These are phyloP conservation scores for Picocystis sp. DNA, from an alignment of 163 green algal species.

Conservation along the genomic window DNA sequence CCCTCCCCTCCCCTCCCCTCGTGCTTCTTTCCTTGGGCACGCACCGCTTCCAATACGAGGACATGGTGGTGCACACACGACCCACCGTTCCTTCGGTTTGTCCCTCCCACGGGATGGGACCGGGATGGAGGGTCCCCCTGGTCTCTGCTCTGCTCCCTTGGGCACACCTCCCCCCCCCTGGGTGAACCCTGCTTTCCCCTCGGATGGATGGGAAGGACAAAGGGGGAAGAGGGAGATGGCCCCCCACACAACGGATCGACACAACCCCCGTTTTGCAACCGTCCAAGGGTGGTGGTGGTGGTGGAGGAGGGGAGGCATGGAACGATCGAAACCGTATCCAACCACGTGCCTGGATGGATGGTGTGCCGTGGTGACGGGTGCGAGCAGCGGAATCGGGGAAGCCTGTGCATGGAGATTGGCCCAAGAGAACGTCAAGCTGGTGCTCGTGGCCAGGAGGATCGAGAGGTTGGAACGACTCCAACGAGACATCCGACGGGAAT, in stretches of 20 bases:
- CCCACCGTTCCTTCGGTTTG: background rate
- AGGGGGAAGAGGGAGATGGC: too few species aligned
- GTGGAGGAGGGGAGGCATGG: background rate
- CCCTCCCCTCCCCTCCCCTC: too few species aligned
- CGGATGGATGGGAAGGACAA: too few species aligned
- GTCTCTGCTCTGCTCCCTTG: too few species aligned
- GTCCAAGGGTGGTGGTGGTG: background rate
- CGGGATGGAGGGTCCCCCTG: too few species aligned
- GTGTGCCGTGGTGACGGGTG: constrained; percentile 1
- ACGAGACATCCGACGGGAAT: background rate
- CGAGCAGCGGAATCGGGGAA: constrained; percentile 4
- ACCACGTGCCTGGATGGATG: constrained; percentile 1
- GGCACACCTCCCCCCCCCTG: too few species aligned
- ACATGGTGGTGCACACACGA: background rate
- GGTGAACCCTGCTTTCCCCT: too few species aligned
- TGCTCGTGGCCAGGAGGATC: constrained; percentile 6
- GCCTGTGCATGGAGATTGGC: constrained; percentile 2
- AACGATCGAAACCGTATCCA: background rate
- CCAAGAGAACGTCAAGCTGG: constrained; percentile 1
- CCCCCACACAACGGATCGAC: too few species aligned
- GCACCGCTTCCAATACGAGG: background rate
- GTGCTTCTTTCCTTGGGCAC: too few species aligned
- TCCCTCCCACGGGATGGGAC: too few species aligned
- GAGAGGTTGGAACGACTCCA: constrained; percentile 2
- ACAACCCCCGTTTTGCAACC: too few species aligned